Conservation (phyloP, 2,329 filamentous ascomycete genomes). For the Alternaria ethzedia region DNA sequence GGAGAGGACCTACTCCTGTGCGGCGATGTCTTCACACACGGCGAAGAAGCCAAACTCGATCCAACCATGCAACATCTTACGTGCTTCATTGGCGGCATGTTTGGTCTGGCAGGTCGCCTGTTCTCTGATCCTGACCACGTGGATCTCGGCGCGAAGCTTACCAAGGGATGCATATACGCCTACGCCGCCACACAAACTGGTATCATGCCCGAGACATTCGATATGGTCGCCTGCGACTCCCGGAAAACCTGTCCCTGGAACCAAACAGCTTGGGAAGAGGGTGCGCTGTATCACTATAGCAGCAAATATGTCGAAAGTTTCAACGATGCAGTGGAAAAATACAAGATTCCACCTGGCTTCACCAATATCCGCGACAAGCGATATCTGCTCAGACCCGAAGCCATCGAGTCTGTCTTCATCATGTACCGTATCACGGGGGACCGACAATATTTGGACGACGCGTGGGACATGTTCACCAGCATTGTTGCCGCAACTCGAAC, state of each 20-base stretch:
- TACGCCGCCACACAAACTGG: slow-evolving; percentile 63
- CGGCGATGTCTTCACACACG: slow-evolving; percentile 42
- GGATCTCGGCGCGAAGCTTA: slow-evolving; percentile 63
- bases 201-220: slow-evolving; percentile 66
- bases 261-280: slow-evolving; percentile 57
- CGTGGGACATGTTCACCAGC: slow-evolving; percentile 57
- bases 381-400: slow-evolving; percentile 61
- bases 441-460: slow-evolving; percentile 50
- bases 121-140: slow-evolving; percentile 61
- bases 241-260: slow-evolving; percentile 59
- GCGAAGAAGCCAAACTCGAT: slow-evolving; percentile 34
- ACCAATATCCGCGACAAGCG: slow-evolving; percentile 49
- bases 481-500: slow-evolving; percentile 51
- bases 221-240: slow-evolving; percentile 56
- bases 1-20: slow-evolving; percentile 40
- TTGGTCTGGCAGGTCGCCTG: slow-evolving; percentile 63
- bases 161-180: slow-evolving; percentile 67
- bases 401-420: slow-evolving; percentile 66
- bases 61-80: slow-evolving; percentile 64
- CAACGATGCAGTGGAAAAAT: slow-evolving; percentile 18
- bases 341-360: slow-evolving; percentile 49
- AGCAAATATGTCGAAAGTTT: slow-evolving; percentile 21
- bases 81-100: slow-evolving; percentile 69
- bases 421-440: slow-evolving; percentile 66
- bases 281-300: slow-evolving; percentile 33